Evolutionary conservation across 2,329 filamentous ascomycete genomes (phyloP), one percentile per base, ranked within the genome.

Genomic region (Endoconidiophora laricicola): DNA sequence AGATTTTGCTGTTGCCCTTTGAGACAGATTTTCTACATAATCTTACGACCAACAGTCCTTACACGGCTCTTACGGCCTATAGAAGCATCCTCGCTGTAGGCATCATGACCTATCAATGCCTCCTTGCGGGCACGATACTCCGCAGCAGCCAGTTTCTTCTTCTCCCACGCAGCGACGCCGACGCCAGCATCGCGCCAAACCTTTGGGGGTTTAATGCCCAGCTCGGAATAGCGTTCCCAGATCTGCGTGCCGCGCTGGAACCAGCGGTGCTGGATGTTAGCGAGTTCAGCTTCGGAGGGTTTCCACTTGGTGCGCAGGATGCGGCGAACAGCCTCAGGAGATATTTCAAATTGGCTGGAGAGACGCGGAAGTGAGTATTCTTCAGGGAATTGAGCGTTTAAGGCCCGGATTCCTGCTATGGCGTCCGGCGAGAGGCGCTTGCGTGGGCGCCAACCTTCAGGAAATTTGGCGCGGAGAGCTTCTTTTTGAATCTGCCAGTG

Each of bases 401-500:
- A 70, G 18, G 84, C 81, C 40, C 87, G 79, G 57, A 98, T 94
- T 40, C 87, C 88, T n/a, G 84, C 81, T 29, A 95, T 70, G 1
- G 88, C 86, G 63, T 96, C 90, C 0, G 91, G 91, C 0, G 91
- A 96, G 7, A 98, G 73, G 52, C 81, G 81, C 64, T 94, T 95
- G 45, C 76, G 74, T 26, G 91, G 90, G 24, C 73, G 72, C 88
- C 90, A 98, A 7, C 81, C 78, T 6, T 81, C 75, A 1, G 78
- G 78, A 56, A 95, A 91, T 60, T 96, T 98, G 54, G 76, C 65
- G 58, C 80, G 75, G 36, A 93, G 65, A 0, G 79, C 82, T 1
- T 67, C 68, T 62, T 94, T 95, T 56, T 95, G 83, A 12, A 76
- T 62, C 61, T 76, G 72, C 91, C 91, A 96, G 3, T 16, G 73